These are phyloP conservation scores for Thielaviopsis punctulata DNA, from an alignment of 2,329 filamentous ascomycete species.

Conservation along the genomic window DNA sequence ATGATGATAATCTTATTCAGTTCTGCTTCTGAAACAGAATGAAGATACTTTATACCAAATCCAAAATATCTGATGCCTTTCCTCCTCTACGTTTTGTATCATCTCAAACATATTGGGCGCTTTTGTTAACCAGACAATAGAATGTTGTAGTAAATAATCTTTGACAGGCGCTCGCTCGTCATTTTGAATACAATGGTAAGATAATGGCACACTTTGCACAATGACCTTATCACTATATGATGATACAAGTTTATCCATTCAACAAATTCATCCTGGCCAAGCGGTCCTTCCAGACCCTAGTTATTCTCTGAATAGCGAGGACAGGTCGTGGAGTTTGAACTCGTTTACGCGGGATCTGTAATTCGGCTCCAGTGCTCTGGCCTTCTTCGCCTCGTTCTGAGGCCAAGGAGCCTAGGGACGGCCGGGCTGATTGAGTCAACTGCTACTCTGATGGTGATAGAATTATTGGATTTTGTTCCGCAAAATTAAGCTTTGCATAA, in stretches of 20 bases:
- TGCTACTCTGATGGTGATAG: conserved; percentile 41
- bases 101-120: not conserved
- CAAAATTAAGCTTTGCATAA: not conserved
- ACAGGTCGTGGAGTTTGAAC: conserved; percentile 58
- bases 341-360: conserved; percentile 21
- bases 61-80: conserved; percentile 3
- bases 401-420: conserved; percentile 30
- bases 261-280: conserved; percentile 50
- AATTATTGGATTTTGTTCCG: not conserved
- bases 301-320: conserved; percentile 33
- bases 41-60: conserved; percentile 48
- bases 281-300: conserved; percentile 60
- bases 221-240: conserved; percentile 16
- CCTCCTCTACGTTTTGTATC: not conserved
- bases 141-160: too few species aligned
- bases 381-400: conserved; percentile 21
- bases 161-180: too few species aligned
- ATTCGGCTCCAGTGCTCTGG: conserved; percentile 42
- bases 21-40: conserved; percentile 58
- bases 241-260: conserved; percentile 57
- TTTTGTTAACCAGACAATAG: not conserved
- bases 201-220: not conserved
- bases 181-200: not conserved
- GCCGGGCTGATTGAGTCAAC: conserved; percentile 49
- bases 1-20: conserved; percentile 53